Evolutionary conservation across 2,329 filamentous ascomycete genomes (phyloP), one percentile per base, ranked within the genome.

Genomic region (Claviceps lovelessii): DNA sequence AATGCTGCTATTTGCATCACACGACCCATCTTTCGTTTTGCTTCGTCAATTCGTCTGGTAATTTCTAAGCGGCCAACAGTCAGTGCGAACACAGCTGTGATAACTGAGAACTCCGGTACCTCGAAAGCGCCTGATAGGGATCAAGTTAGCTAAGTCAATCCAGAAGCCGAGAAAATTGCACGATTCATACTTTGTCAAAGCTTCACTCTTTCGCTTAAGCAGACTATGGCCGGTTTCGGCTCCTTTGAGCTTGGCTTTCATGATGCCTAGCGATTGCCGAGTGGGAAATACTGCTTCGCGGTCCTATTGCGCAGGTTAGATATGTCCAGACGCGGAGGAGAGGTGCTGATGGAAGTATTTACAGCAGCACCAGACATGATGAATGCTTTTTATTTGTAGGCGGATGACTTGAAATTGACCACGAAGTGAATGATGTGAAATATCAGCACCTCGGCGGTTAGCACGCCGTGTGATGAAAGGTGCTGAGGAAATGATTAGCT

Each of bases 1-100:
- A 98, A 97, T 49, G 93, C 90, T 45, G 93, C 93, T 66, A 98
- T 95, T 71, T 97, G 91, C 93, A 98, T 98, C 42, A 98, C 93
- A 39, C 91, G 83, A 56, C 93, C 93, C 91, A 98, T 98, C 76
- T 98, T 98, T 64, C 90, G 87, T 73, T 98, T 98, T 46, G 93
- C 93, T 71, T 98, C 93, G 74, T 98, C 91, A 72, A 98, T 98
- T 66, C 93, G 86, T 69, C 84, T 83, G 51, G 93, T 96, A 65
- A 98, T 98, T 65, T 98, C 93, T 88, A 68, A 68, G 41, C 13
- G 35, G 19, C 23, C 10, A 31, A 41, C 44, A 15, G 19, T 44
- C 53, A 51, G 58, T 47, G 51, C 52, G 44, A 54, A 51, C 23
- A 61, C 23, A 15, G 39, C 63, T 41, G 49, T 31, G 35, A 28